Percentiles rank a stretch among this genome's conserved stretches.
These are phyloP conservation scores for Xylariaceae sp. DNA, from an alignment of 2,329 filamentous ascomycete genomes.

Conservation along the genomic window DNA sequence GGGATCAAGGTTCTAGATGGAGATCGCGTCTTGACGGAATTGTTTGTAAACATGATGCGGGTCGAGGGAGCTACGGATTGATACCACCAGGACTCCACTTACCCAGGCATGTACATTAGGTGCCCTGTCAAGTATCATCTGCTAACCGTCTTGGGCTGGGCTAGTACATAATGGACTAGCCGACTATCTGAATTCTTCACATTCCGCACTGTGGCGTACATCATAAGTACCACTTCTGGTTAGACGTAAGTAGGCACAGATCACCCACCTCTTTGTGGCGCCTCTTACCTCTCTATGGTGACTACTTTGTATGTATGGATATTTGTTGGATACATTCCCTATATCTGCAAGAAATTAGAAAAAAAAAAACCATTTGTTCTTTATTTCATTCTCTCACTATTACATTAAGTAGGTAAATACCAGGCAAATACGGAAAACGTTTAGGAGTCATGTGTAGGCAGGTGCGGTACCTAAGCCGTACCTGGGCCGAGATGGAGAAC, in stretches of 20 bases:
- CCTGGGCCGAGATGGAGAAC: neutral
- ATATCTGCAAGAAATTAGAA: too few relatives aligned
- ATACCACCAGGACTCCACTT: too few relatives aligned
- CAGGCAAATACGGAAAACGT: too few relatives aligned
- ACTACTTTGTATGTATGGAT: too few relatives aligned
- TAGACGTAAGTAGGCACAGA: neutral
- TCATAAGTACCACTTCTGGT: neutral
- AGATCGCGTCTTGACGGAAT: constrained; percentile 16
- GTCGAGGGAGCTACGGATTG: constrained; percentile 7
- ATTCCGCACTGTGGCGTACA: neutral
- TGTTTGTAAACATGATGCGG: constrained; percentile 22
- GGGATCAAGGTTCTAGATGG: constrained; percentile 4
- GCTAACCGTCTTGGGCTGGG: neutral
- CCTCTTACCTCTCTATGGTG: too few relatives aligned
- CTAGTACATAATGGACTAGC: neutral
- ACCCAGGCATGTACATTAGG: neutral
- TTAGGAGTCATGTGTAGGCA: too few relatives aligned
- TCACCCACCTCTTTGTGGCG: too few relatives aligned
- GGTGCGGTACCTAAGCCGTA: neutral
- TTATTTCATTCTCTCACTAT: too few relatives aligned
- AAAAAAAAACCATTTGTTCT: too few relatives aligned
- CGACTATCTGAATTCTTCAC: neutral
- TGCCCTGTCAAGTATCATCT: neutral
- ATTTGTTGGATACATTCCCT: too few relatives aligned
- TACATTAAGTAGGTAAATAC: too few relatives aligned